Evolutionary conservation across 2,329 filamentous ascomycete genomes (phyloP).

Genomic region (Colletotrichum trifolii): DNA sequence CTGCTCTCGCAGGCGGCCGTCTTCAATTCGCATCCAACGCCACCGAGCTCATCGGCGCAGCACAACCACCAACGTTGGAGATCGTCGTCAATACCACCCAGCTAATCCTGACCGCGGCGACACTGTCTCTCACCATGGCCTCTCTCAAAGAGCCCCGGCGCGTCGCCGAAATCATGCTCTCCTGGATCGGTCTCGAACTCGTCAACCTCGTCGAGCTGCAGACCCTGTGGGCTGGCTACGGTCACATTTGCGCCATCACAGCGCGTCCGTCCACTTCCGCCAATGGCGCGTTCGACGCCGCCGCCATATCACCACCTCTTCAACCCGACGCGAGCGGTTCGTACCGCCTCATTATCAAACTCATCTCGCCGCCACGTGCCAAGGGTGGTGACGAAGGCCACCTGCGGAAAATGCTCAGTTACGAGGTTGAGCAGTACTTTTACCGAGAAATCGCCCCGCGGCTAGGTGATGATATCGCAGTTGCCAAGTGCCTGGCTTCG

Average conservation of each 20-base stretch:
- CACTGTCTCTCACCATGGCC: conserved; percentile 9
- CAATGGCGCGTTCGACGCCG: background rate
- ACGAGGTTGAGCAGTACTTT: conserved; percentile 75
- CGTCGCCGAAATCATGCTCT: conserved; percentile 54
- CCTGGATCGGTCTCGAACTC: conserved; percentile 52
- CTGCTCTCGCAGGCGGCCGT: conserved; percentile 3
- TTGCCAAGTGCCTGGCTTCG: conserved; percentile 63
- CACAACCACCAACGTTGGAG: background rate
- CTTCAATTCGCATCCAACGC: conserved; percentile 19
- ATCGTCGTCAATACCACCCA: background rate
- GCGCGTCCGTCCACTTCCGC: conserved; percentile 47
- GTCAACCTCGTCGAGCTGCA: conserved; percentile 53
- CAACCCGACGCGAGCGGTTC: conserved; percentile 37
- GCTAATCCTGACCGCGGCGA: background rate
- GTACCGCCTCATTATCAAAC: conserved; percentile 65
- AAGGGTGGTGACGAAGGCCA: conserved; percentile 66
- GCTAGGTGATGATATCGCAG: conserved; percentile 55
- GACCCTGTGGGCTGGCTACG: conserved; percentile 63
- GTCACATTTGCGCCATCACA: conserved; percentile 65
- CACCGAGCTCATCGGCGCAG: conserved; percentile 18
- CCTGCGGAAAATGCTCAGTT: conserved; percentile 73
- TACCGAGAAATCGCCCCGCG: conserved; percentile 66
- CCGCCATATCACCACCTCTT: conserved; percentile 36
- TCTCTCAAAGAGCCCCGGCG: conserved; percentile 41
- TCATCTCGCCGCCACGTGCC: conserved; percentile 63